Conservation (phyloP, 31 red algal genomes). For the Endocladia muricata region DNA sequence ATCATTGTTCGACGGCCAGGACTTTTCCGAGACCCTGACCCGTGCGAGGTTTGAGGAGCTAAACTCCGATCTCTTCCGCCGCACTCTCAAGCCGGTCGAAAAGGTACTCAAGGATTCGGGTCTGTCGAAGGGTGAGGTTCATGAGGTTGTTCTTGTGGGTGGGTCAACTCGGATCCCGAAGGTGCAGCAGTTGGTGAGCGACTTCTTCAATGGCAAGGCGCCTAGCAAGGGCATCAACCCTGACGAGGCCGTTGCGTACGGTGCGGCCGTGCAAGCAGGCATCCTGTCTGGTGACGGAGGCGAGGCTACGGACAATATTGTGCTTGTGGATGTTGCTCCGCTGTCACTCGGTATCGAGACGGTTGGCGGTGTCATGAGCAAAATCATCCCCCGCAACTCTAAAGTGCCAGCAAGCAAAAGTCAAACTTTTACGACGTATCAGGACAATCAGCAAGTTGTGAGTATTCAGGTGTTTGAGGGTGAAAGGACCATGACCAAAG, state of each 20-base stretch:
- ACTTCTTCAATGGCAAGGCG: constrained; percentile 95
- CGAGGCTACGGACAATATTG: constrained; percentile 65
- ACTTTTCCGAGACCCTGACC: constrained; percentile 94
- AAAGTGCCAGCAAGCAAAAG: constrained; percentile 91
- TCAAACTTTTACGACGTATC: constrained; percentile 89
- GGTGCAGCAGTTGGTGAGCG: constrained; percentile 89
- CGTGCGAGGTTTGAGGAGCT: constrained; percentile 97
- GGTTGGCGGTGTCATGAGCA: constrained; percentile 92
- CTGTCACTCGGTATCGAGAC: constrained; percentile 99
- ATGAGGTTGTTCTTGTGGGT: constrained; percentile 97
- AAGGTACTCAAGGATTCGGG: constrained; percentile 95
- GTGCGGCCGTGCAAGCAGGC: constrained; percentile 94
- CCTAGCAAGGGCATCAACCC: constrained; percentile 99
- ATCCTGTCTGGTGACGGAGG: constrained; percentile 88
- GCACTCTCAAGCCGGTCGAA: constrained; percentile 92
- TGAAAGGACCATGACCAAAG: constrained; percentile 89
- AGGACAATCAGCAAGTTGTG: constrained; percentile 90
- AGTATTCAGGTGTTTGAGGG: constrained; percentile 96
- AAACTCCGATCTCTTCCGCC: constrained; percentile 93
- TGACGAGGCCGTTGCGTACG: constrained; percentile 97
- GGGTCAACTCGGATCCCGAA: constrained; percentile 99
- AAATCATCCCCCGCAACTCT: constrained; percentile 93
- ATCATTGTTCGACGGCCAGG: constrained; percentile 85
- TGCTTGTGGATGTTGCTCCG: constrained; percentile 95
- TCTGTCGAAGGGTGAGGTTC: constrained; percentile 87